phyloP scores from a whole-genome alignment of 371 early-diverging fungal genomes.

The Blyttiomyces sp. region DNA sequence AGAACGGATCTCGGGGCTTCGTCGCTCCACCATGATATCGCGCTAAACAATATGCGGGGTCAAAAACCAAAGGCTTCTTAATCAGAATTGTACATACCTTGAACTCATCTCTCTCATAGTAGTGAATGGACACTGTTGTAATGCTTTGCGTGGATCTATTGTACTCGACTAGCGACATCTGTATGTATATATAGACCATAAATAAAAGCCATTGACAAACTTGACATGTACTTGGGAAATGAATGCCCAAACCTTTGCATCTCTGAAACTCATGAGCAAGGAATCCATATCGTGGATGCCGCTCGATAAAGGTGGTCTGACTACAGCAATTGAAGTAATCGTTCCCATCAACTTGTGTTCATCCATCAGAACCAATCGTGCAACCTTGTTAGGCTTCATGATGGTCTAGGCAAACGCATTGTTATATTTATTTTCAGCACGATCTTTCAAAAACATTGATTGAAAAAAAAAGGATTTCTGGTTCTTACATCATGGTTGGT shows the following conservation, averaged over 20 bases:
- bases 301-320: conserved; percentile 64
- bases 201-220: conserved; percentile 1
- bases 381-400: conserved; percentile 38
- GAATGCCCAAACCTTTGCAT: conserved; percentile 76
- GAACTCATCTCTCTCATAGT: conserved; percentile 90
- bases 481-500: too few species aligned
- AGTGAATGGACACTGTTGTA: conserved; percentile 92
- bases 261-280: conserved; percentile 80
- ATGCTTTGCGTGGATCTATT: conserved; percentile 69
- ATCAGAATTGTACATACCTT: conserved; percentile 52
- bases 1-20: conserved; percentile 36
- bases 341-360: conserved; percentile 77
- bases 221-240: background rate
- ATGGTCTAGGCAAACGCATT: background rate
- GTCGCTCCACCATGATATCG: conserved; percentile 25
- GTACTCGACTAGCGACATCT: conserved; percentile 92
- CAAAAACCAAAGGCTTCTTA: too few species aligned
- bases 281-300: conserved; percentile 68
- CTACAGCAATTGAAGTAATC: conserved; percentile 73
- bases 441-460: too few species aligned
- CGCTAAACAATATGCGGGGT: conserved; percentile 10
- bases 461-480: too few species aligned
- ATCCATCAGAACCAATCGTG: conserved; percentile 70
- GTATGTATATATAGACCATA: background rate
- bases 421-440: too few species aligned